phyloP scores from a whole-genome alignment of 495 filamentous ascomycete species.

The Penicillium cataractarum region DNA sequence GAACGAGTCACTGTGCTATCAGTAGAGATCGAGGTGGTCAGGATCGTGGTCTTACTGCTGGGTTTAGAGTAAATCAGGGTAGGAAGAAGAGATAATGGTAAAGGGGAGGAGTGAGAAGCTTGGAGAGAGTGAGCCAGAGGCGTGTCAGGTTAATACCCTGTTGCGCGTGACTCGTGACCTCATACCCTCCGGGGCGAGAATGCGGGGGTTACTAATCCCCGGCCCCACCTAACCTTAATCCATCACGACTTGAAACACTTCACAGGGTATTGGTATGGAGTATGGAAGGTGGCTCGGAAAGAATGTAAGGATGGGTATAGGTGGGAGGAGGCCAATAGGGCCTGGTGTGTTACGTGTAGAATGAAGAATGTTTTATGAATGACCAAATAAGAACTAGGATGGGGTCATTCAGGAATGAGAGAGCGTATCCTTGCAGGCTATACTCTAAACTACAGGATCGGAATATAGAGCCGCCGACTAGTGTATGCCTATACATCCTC shows the following conservation, averaged over 20 bases:
- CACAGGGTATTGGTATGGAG: not conserved
- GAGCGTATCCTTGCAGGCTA: too few species aligned
- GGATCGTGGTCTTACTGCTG: conserved; percentile 12
- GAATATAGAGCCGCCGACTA: too few species aligned
- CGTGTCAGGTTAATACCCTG: not conserved
- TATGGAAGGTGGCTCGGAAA: not conserved
- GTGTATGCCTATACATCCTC: too few species aligned
- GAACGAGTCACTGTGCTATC: conserved; percentile 80
- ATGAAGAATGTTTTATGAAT: not conserved
- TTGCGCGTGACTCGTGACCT: conserved; percentile 31
- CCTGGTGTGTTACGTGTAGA: too few species aligned
- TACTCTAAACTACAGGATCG: too few species aligned
- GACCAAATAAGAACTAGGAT: not conserved
- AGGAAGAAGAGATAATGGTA: not conserved
- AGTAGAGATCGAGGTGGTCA: not conserved
- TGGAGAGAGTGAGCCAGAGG: conserved; percentile 1
- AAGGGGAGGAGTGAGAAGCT: not conserved
- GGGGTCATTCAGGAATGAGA: too few species aligned
- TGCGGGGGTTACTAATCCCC: conserved; percentile 23
- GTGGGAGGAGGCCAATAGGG: not conserved
- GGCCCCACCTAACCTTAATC: conserved; percentile 30
- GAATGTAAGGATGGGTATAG: not conserved
- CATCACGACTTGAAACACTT: not conserved
- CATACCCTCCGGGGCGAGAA: conserved; percentile 20
- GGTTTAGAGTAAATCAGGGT: not conserved